A percentile compares a stretch with the other conserved stretches of the same genome.
Evolutionary conservation across 768 basidiomycete species (phyloP).

Genomic region (Asterophora parasitica): DNA sequence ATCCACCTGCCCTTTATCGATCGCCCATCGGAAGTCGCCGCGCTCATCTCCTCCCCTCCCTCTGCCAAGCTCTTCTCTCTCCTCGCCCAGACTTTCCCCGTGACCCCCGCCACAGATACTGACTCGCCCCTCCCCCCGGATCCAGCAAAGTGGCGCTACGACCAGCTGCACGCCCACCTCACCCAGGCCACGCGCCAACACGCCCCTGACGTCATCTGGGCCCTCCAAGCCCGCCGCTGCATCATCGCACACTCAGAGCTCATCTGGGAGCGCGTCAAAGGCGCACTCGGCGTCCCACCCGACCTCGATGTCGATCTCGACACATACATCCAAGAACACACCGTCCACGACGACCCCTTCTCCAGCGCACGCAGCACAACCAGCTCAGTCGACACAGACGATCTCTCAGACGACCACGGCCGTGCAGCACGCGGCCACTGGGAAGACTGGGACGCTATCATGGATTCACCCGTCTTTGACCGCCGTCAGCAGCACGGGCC

Average conservation of each 20-base stretch:
- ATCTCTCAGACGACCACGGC: conserved; percentile 38
- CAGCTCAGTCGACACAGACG: conserved; percentile 31
- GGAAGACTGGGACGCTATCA: conserved; percentile 42
- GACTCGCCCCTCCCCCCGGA: conserved; percentile 38
- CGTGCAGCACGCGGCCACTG: conserved; percentile 34
- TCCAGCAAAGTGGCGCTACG: conserved; percentile 66
- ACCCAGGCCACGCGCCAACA: conserved; percentile 57
- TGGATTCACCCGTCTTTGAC: conserved; percentile 38
- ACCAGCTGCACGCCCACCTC: conserved; percentile 65
- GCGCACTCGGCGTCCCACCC: conserved; percentile 80
- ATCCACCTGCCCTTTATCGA: conserved; percentile 86
- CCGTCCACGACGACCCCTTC: conserved; percentile 12
- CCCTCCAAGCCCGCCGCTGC: conserved; percentile 66
- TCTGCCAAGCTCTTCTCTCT: conserved; percentile 70
- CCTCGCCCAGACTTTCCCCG: conserved; percentile 64
- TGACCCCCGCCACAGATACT: conserved; percentile 11
- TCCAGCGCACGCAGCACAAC: conserved; percentile 12
- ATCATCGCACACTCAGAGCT: conserved; percentile 75
- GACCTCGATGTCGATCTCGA: conserved; percentile 68
- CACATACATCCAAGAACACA: conserved; percentile 4
- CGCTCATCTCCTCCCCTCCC: conserved; percentile 60
- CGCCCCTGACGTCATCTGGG: conserved; percentile 70
- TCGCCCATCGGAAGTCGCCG: conserved; percentile 67
- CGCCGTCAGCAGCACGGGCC: conserved; percentile 9
- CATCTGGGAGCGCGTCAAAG: conserved; percentile 89